Conservation (phyloP, 2,329 filamentous ascomycete genomes). For the Monosporascus cannonballus region DNA sequence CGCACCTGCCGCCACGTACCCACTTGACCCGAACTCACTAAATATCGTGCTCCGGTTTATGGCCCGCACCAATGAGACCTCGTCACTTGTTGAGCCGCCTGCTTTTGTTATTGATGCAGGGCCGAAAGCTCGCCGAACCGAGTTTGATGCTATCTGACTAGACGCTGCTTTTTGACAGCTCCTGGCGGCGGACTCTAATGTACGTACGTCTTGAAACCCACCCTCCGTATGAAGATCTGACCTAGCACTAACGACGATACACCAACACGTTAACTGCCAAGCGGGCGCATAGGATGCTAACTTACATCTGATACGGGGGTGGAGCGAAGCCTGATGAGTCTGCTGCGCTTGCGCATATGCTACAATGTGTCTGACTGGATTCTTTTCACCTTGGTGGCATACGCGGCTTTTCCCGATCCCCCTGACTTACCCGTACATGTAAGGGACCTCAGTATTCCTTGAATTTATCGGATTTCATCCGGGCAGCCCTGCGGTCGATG, state of each 20-base stretch:
- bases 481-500: background rate
- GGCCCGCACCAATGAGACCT: background rate
- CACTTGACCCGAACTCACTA: background rate
- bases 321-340: no score
- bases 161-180: background rate
- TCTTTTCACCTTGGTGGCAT: background rate
- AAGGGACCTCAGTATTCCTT: no score
- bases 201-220: background rate
- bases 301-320: background rate
- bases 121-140: background rate
- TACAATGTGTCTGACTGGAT: background rate
- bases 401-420: background rate
- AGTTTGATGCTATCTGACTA: background rate
- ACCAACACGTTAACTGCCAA: background rate
- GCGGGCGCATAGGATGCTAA: background rate
- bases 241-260: background rate
- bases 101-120: background rate
- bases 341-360: background rate
- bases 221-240: background rate
- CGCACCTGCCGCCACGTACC: background rate
- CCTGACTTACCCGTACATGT: no score
- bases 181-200: background rate
- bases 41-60: background rate
- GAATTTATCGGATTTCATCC: background rate
- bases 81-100: background rate